Percentiles rank a stretch among this genome's conserved stretches.
phyloP scores from a whole-genome alignment of 1,139 yeast genomes.

The Pichia sp. region DNA sequence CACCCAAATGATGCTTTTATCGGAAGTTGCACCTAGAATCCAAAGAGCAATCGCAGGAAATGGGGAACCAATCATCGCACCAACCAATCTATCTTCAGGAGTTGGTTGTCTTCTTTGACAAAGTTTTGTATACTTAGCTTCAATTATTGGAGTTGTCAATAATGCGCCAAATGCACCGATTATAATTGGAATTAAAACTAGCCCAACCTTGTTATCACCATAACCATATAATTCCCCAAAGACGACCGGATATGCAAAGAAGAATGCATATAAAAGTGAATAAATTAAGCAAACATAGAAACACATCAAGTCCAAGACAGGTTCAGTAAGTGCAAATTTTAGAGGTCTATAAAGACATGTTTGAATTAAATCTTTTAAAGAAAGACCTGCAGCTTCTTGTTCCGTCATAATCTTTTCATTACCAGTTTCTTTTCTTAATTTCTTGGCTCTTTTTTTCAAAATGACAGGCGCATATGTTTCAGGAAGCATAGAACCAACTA shows the following conservation, averaged over 20 bases:
- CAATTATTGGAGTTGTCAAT: constrained; percentile 63
- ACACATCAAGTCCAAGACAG: constrained; percentile 76
- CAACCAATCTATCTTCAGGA: constrained; percentile 81
- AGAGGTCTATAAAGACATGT: constrained; percentile 71
- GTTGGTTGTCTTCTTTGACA: constrained; percentile 54
- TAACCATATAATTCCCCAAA: constrained; percentile 59
- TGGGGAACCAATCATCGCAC: constrained; percentile 87
- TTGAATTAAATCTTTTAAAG: constrained; percentile 54
- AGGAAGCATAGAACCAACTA: constrained; percentile 54
- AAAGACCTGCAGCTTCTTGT: constrained; percentile 73
- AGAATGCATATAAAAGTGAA: constrained; percentile 81
- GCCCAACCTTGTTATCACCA: constrained; percentile 63
- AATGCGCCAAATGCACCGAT: constrained; percentile 78
- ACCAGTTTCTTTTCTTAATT: constrained; percentile 71
- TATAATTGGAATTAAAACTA: constrained; percentile 80
- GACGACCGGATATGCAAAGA: constrained; percentile 82
- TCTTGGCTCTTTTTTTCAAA: constrained; percentile 61
- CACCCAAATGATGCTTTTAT: constrained; percentile 77
- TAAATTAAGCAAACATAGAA: constrained; percentile 81
- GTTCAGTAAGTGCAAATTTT: constrained; percentile 67
- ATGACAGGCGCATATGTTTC: constrained; percentile 92
- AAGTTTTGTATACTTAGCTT: constrained; percentile 46
- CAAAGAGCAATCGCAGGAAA: constrained; percentile 83
- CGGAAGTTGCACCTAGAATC: constrained; percentile 84
- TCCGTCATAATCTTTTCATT: constrained; percentile 82